Evolutionary conservation across 2,329 filamentous ascomycete genomes (phyloP).

Genomic region (Scedosporium aurantiacum): DNA sequence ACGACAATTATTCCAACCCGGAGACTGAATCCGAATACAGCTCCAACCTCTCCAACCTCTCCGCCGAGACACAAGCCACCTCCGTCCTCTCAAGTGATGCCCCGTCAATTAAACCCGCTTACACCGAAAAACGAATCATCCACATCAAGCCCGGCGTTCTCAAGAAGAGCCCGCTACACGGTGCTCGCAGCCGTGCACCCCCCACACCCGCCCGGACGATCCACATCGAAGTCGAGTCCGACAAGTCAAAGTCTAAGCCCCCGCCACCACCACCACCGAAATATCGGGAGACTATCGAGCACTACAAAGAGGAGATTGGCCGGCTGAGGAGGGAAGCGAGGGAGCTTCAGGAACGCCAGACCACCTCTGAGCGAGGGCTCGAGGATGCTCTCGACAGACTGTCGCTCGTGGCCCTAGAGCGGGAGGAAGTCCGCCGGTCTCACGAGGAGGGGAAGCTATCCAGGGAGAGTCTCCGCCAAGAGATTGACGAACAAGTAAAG

Average conservation of each 20-base stretch:
- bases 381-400: slow-evolving; percentile 4
- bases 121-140: background rate
- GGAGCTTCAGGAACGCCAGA: background rate
- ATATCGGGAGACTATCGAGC: background rate
- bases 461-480: background rate
- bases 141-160: background rate
- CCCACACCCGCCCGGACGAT: background rate
- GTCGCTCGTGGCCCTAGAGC: slow-evolving; percentile 1
- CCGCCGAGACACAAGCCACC: slow-evolving; percentile 3
- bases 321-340: background rate
- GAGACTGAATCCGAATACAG: background rate
- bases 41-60: slow-evolving; percentile 5
- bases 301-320: slow-evolving; percentile 4
- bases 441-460: background rate
- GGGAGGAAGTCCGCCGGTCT: background rate
- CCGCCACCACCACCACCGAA: background rate
- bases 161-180: background rate
- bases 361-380: slow-evolving; percentile 1
- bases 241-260: background rate
- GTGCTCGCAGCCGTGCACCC: background rate
- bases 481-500: slow-evolving; percentile 1
- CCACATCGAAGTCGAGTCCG: slow-evolving; percentile 4
- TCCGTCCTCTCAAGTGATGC: background rate
- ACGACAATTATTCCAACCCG: background rate
- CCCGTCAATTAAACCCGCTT: background rate